A percentile compares a stretch with the other conserved stretches of the same genome.
phyloP scores from a whole-genome alignment of 2,329 filamentous ascomycete genomes.

The Diaporthe sp. region DNA sequence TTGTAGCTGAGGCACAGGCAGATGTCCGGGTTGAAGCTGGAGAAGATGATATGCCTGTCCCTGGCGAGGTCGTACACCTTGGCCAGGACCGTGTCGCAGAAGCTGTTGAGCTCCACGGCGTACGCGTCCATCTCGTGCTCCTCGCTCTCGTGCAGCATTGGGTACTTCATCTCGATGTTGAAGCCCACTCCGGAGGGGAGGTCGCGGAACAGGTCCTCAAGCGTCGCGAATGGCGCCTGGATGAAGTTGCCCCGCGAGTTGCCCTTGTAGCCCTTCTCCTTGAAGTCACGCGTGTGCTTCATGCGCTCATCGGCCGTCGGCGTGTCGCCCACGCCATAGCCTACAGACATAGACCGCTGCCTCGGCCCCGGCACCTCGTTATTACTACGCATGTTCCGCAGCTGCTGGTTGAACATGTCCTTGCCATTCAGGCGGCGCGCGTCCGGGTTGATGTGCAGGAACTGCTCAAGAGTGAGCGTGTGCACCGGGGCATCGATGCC shows the following conservation, averaged over 20 bases:
- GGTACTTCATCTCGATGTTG: conserved; percentile 99
- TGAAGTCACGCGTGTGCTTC: conserved; percentile 97
- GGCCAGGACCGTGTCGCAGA: conserved; percentile 91
- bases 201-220: conserved; percentile 92
- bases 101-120: conserved; percentile 94
- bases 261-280: conserved; percentile 93
- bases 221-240: conserved; percentile 93
- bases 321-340: conserved; percentile 57
- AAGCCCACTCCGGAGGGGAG: conserved; percentile 88
- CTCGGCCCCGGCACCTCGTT: conserved; percentile 49
- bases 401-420: conserved; percentile 48
- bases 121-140: conserved; percentile 98
- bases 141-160: conserved; percentile 95
- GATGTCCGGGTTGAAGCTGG: conserved; percentile 96
- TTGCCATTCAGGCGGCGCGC: conserved; percentile 61
- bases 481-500: conserved; percentile 98
- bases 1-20: conserved; percentile 96
- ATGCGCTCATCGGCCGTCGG: conserved; percentile 80
- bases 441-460: conserved; percentile 84
- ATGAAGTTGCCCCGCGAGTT: conserved; percentile 96
- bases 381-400: conserved; percentile 49
- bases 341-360: conserved; percentile 69
- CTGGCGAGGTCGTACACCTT: conserved; percentile 90
- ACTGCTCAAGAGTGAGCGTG: conserved; percentile 94
- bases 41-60: conserved; percentile 94